Percentiles rank a stretch among this genome's conserved stretches.
phyloP scores from a whole-genome alignment of 176 grass and related monocot genomes.

The Leersia perrieri region DNA sequence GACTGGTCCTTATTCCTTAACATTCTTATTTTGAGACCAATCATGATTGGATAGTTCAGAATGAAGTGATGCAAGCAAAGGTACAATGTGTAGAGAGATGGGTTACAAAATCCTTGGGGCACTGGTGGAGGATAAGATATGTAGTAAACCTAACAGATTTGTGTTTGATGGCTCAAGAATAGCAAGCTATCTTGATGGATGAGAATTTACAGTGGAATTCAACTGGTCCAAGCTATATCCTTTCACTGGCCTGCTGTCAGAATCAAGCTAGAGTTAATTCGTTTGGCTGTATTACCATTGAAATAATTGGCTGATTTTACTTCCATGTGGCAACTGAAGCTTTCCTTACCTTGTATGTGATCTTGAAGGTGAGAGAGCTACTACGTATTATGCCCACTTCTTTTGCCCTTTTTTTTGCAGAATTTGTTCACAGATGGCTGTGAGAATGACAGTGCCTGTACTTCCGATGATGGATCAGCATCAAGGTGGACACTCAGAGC shows the following conservation, averaged over 20 bases:
- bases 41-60: conserved; percentile 24
- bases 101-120: conserved; percentile 25
- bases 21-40: conserved; percentile 20
- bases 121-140: conserved; percentile 39
- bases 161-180: conserved; percentile 25
- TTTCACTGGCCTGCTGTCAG: conserved; percentile 31
- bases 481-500: conserved; percentile 48
- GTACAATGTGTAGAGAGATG: conserved; percentile 7
- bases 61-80: conserved; percentile 25
- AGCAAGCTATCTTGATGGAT: conserved; percentile 35
- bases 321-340: conserved; percentile 22
- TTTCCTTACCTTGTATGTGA: conserved; percentile 38
- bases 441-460: conserved; percentile 29
- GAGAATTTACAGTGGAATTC: conserved; percentile 35
- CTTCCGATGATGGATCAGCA: conserved; percentile 24
- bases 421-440: conserved; percentile 17
- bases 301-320: conserved; percentile 16
- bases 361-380: conserved; percentile 27
- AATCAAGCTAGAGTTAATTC: neutral
- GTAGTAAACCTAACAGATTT: conserved; percentile 21
- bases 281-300: conserved; percentile 27
- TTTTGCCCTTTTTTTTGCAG: conserved; percentile 25
- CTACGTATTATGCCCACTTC: neutral
- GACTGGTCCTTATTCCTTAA: conserved; percentile 10
- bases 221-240: conserved; percentile 27